phyloP scores from a whole-genome alignment of 345 rosid genomes.

The Salix viminalis region DNA sequence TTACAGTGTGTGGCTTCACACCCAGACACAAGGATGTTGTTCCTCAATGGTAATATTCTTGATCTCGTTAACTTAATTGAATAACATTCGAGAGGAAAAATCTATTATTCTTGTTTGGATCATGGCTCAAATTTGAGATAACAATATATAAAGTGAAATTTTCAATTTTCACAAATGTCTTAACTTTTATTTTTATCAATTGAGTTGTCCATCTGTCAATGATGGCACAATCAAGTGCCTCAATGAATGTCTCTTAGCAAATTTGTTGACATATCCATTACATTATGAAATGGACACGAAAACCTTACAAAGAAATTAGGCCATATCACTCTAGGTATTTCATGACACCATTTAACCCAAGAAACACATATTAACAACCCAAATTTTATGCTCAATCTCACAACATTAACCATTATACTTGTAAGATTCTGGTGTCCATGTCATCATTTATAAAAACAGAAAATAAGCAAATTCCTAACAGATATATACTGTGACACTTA shows the following conservation, averaged over 20 bases:
- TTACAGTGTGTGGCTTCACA: conserved; percentile 99
- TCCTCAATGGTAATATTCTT: conserved; percentile 69
- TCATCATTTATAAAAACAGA: neutral
- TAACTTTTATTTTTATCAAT: neutral
- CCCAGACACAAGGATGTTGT: conserved; percentile 87
- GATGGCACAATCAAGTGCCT: neutral
- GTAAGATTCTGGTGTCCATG: neutral
- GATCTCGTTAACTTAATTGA: conserved; percentile 7
- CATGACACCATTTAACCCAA: neutral
- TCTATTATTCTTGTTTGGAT: conserved; percentile 2
- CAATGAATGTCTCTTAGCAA: neutral
- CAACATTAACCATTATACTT: neutral
- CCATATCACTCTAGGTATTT: neutral
- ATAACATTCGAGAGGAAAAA: neutral
- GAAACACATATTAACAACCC: too few relatives aligned
- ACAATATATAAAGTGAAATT: neutral
- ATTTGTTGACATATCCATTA: neutral
- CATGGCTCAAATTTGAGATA: neutral
- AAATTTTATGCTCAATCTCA: too few relatives aligned
- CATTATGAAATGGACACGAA: neutral
- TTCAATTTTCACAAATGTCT: neutral
- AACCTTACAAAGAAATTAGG: neutral
- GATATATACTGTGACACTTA: too few relatives aligned
- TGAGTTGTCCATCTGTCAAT: neutral
- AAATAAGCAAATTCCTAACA: neutral